Base-by-base conservation (phyloP, 352 stramenopile species). In the Peronosclerospora sorghi region DNA sequence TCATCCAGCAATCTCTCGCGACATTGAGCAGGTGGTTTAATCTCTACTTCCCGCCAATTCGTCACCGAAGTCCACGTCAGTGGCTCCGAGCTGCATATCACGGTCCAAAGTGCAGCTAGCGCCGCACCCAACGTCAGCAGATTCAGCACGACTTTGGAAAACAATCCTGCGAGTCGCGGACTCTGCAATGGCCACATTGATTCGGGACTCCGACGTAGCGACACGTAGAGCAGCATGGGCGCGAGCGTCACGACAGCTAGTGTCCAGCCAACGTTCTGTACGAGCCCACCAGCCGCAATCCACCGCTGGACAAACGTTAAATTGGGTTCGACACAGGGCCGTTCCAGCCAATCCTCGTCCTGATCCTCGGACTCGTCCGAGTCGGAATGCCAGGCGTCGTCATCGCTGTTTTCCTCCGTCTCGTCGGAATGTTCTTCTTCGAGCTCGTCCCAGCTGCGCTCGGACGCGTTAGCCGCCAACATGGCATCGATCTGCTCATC, bases 401-500 rank as follows among this genome's bases (percentile, higher is more conserved):
- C 42, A 41, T 45, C 46, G 29, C 43, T 52, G 12, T 69, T 54
- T 2, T n/a, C 52, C 2, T 36, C 35, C 0, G 41, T 51, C n/a
- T 34, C 51, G 27, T 75, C 58, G 23, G 47, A 64, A 18, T 48
- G 56, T 40, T 75, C 63, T 39, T 61, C 60, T 20, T 70, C 59
- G 14, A 62, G 48, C 10, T 81, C 57, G 26, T 82, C 68, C 74
- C 73, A 87, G 24, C 59, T 46, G 14, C 49, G 49, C 32, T 72
- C 56, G 36, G 69, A 58, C 35, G 60, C 46, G 45, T 69, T 57
- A 36, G 63, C 56, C 28, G 69, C 65, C 45, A 83, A 45, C 43
- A 84, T 59, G 19, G 74, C 73, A 46, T 86, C 77, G 47, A 90
- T 86, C 67, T 87, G 65, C 60, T 90, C 74, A 53, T 90, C 77